These are phyloP conservation scores for Umbellularia californica DNA, from an alignment of 164 flowering plant genomes.

Conservation along the genomic window DNA sequence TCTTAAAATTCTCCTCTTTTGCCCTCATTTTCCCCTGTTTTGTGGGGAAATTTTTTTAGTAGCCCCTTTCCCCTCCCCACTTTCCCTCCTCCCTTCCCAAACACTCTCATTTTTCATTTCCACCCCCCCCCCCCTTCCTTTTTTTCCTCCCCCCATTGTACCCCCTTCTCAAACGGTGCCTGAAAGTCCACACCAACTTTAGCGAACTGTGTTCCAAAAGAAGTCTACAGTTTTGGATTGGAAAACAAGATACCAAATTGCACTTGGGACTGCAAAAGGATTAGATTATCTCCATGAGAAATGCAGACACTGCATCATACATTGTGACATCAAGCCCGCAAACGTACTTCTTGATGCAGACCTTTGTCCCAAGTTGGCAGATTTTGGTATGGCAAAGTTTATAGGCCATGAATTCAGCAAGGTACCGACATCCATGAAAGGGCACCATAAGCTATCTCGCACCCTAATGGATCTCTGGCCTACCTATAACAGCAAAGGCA, in stretches of 20 bases:
- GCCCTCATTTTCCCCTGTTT: too few relatives aligned
- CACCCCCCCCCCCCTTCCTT: too few relatives aligned
- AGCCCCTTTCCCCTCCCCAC: too few relatives aligned
- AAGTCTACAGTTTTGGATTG: conserved; percentile 17
- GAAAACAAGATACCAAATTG: conserved; percentile 33
- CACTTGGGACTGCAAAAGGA: conserved; percentile 35
- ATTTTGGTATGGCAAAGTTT: conserved; percentile 39
- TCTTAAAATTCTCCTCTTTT: too few relatives aligned
- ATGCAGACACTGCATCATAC: conserved; percentile 38
- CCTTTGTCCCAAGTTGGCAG: conserved; percentile 35
- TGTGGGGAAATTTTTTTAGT: too few relatives aligned
- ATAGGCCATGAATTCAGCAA: conserved; percentile 36
- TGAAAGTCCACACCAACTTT: too few relatives aligned
- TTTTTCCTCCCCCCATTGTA: too few relatives aligned
- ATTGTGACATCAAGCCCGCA: conserved; percentile 42
- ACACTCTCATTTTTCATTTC: too few relatives aligned
- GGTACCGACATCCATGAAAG: conserved; percentile 35
- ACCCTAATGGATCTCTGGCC: conserved; percentile 41
- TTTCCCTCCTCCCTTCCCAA: too few relatives aligned
- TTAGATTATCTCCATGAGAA: conserved; percentile 35
- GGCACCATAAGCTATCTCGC: conserved; percentile 42
- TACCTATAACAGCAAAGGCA: conserved; percentile 34
- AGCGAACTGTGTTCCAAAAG: conserved; percentile 30
- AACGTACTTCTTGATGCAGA: conserved; percentile 33
- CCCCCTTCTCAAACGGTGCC: too few relatives aligned